Evolutionary conservation across 164 flowering plant species (phyloP), one percentile per base, ranked within the genome.

Genomic region (Umbilicus rupestris): DNA sequence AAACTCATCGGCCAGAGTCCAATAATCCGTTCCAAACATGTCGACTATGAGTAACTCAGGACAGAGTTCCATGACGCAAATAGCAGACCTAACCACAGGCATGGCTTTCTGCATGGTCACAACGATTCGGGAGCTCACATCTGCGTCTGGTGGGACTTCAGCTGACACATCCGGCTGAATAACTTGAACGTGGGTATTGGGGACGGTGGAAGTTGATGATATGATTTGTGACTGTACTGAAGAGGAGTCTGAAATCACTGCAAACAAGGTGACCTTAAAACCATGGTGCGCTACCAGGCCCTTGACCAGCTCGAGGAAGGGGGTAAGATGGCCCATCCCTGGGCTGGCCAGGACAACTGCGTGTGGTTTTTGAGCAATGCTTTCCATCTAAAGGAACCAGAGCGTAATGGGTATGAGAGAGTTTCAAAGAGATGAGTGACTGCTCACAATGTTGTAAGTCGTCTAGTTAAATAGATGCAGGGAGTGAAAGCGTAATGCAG

Each of bases 31-130:
- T 19, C 77, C 72, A 35, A 84, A 82, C 9, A 81, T 3, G 68
- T 83, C 87, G 7, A 69, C 77, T 30, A 81, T 39, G 63, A 84
- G 75, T 1, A 62, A 67, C 2, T 68, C 52, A 0, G 81, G 80
- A 1, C 33, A 68, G 11, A 30, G 69, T 15, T 58, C 63, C 75
- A 74, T 49, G 26, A n/a, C 28, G 1, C 44, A 47, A 29, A 80
- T 69, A 0, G 49, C 35, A 1, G 71, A 60, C 3, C 74, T 72
- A 2, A 76, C 42, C 19, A 33, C 4, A 0, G 76, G 79, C 26
- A 72, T 15, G 5, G 73, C 45, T 39, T 67, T 75, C 0, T 66
- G 67, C 70, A 77, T 67, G 10, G 62, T 65, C 5, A 65, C 33
- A 1, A 20, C 5, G 1, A 78, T 5, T 9, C 33, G 66, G 22